Base-by-base conservation (phyloP, 1,284 basidiomycete genomes). In the Singerocomus inundabilis region DNA sequence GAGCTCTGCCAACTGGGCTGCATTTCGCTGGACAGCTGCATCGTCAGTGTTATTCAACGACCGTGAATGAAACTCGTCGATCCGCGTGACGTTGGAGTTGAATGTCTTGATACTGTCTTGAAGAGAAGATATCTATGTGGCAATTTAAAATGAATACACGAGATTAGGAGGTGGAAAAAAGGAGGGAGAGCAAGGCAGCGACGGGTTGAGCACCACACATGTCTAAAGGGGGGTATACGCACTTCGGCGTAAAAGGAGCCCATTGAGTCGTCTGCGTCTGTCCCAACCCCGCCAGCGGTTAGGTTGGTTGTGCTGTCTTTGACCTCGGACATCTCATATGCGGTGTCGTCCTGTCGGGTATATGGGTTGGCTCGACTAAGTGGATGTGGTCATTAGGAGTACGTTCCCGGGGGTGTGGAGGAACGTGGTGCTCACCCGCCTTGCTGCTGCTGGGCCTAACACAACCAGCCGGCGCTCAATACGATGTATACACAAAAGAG, bases 1-100 rank as follows among this genome's bases (percentile, higher is more conserved):
- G 44, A 94, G 78, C 33, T 83, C 81, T 31, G 89, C 87, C 42
- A 92, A 72, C 57, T 88, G 81, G 13, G 78, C 72, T 5, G 76
- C 76, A 57, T 81, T 83, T 37, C 80, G 79, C 64, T 85, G 77
- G 6, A 80, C 76, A 26, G 80, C 79, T 10, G 70, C 73, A 56
- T 89, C 88, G 63, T 91, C 89, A 63, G 82, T 86, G 64, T 87
- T 87, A 67, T 89, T 88, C 36, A 91, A 72, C 33, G 88, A 86
- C 52, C 84, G 81, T 46, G 82, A 84, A 62, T 92, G 89, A 47
- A 86, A 70, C 55, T 89, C 85, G 37, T 80, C 75, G 58, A 92
- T 86, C 38, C 77, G 79, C 38, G 75, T 57, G 34, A 92, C 75
- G 66, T 85, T 90, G 59, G 82, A 78, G 57, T 86, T 88, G 72